phyloP scores from a whole-genome alignment of 2,329 filamentous ascomycete species.

The Fusarium sarcochroum region DNA sequence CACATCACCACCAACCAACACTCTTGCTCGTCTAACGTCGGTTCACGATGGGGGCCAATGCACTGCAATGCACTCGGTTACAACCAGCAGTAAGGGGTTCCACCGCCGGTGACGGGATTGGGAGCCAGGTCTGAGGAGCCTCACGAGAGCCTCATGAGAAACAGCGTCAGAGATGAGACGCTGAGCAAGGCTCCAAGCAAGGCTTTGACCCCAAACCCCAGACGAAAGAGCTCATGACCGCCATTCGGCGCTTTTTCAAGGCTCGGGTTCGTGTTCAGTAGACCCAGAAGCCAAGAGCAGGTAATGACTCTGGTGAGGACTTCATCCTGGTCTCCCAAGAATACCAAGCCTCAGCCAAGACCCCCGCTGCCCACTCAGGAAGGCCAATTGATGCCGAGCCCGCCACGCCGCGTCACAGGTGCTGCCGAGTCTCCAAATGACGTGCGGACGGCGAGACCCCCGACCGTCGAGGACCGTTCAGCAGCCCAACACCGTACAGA shows the following conservation, averaged over 20 bases:
- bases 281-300: slow-evolving; percentile 19
- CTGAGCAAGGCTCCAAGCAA: slow-evolving; percentile 31
- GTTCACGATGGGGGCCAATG: slow-evolving; percentile 36
- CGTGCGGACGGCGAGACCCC: slow-evolving; percentile 36
- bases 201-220: slow-evolving; percentile 19
- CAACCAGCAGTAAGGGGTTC: slow-evolving; percentile 11
- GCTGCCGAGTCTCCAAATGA: slow-evolving; percentile 40
- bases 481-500: slow-evolving; percentile 29
- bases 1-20: slow-evolving; percentile 12
- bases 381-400: slow-evolving; percentile 42
- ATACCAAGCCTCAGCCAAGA: slow-evolving; percentile 41
- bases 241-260: slow-evolving; percentile 31
- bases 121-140: slow-evolving; percentile 24
- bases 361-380: slow-evolving; percentile 31
- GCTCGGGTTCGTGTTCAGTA: slow-evolving; percentile 38
- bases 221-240: slow-evolving; percentile 29
- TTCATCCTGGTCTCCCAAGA: slow-evolving; percentile 39
- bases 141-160: slow-evolving; percentile 30
- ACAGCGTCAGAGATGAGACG: not conserved
- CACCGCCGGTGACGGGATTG: slow-evolving; percentile 38
- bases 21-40: slow-evolving; percentile 41
- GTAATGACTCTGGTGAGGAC: slow-evolving; percentile 25
- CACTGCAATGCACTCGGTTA: slow-evolving; percentile 23
- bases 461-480: slow-evolving; percentile 29
- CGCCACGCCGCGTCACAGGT: slow-evolving; percentile 49